Base-by-base conservation (phyloP, 106 monocot genomes). In the Dactylorhiza incarnata region DNA sequence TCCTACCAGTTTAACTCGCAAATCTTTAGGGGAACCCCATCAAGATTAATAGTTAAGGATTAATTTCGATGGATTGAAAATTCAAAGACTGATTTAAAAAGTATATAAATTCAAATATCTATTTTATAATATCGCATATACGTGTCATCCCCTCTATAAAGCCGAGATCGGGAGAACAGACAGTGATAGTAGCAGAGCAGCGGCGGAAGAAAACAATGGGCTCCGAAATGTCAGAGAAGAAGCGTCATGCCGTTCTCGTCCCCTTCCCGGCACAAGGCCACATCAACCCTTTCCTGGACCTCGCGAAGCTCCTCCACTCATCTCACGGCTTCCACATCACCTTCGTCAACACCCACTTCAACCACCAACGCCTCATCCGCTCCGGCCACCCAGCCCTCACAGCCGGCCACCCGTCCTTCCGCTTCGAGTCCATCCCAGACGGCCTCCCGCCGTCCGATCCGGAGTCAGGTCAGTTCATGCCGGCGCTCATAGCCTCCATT, bases 261-360 rank as follows among this genome's bases (percentile, higher is more conserved):
- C 76, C 76, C 47, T 76, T 14, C 76, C 61, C 76, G 45, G 62
- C 29, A 5, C 76, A 76, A 76, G 76, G 76, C n/a, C 76, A 76
- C 76, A 63, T 76, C 59, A 61, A 45, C 16, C 24, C 46, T n/a
- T 19, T 76, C 61, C 59, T 76, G 7, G 19, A 48, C 25, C 68
- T 81, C 0, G 80, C 80, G 14, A 56, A 75, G 54, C 75, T 81
- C 68, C 80, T 81, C 68, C 75, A 81, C 66, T 75, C 49, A 37
- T 37, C 37, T 53, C 44, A 68, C 29, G 80, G 80, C 75, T 81
- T 81, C 68, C 75, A 19, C 37, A 37, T 37, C 37, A 37, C 37
- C 37, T 37, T 37, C 37, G 1, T 37, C 3, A 37, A 37, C 37
- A 37, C 37, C 37, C 37, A 37, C 37, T 37, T 37, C 37, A 37